These are phyloP conservation scores for Xylaria scruposa DNA, from an alignment of 495 filamentous ascomycete genomes.

Conservation along the genomic window DNA sequence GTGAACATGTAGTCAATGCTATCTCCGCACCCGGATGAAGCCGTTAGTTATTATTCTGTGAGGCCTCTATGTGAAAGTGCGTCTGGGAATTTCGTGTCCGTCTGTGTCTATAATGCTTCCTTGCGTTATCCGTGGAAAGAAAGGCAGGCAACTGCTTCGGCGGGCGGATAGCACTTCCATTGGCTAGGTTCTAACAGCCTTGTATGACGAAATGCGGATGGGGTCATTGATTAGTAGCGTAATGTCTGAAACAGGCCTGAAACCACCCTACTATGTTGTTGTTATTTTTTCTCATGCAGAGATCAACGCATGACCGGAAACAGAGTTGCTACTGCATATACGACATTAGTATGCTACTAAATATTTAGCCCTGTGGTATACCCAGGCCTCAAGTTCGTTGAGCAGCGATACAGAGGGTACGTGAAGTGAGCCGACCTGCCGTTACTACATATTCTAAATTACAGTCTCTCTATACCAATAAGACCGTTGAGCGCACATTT, in stretches of 20 bases:
- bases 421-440: neutral
- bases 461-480: neutral
- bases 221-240: neutral
- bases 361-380: neutral
- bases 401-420: neutral
- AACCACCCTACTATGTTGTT: neutral
- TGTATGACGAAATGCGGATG: neutral
- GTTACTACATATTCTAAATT: conserved; percentile 2
- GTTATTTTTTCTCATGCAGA: neutral
- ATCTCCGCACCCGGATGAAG: too few relatives aligned
- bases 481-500: neutral
- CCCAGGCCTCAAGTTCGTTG: neutral
- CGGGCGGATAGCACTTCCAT: neutral
- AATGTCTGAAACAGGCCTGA: neutral
- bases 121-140: neutral
- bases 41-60: neutral
- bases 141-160: neutral
- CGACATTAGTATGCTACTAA: neutral
- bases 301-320: neutral
- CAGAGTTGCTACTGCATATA: neutral
- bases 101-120: neutral
- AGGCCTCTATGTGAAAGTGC: neutral
- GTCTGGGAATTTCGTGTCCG: neutral
- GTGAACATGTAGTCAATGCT: neutral
- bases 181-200: neutral